Percentiles rank a stretch among this genome's conserved stretches.
These are phyloP conservation scores for Carallia brachiata DNA, from an alignment of 345 rosid genomes.

Conservation along the genomic window DNA sequence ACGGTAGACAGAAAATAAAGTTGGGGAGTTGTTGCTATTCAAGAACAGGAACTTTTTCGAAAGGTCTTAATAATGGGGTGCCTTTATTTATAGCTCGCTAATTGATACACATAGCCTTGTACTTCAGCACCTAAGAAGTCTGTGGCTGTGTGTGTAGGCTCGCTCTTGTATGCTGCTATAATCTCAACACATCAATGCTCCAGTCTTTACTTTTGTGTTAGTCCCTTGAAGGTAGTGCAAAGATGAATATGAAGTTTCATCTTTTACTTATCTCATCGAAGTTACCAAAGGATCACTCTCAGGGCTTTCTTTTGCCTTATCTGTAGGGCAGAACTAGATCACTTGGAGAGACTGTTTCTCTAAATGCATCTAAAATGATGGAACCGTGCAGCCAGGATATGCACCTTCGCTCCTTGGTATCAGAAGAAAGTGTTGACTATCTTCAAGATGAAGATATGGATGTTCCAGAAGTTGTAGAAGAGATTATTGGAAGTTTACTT, in stretches of 20 bases:
- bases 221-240: too few species aligned
- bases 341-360: conserved; percentile 61
- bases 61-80: too few species aligned
- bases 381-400: conserved; percentile 31
- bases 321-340: conserved; percentile 58
- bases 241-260: not conserved
- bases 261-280: not conserved
- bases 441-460: conserved; percentile 73
- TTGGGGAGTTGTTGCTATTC: not conserved
- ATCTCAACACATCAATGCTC: too few species aligned
- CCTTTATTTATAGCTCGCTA: too few species aligned
- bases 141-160: too few species aligned
- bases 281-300: not conserved
- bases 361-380: conserved; percentile 34
- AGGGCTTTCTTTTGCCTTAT: conserved; percentile 19
- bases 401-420: conserved; percentile 21
- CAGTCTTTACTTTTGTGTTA: too few species aligned
- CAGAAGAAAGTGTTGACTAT: conserved; percentile 36
- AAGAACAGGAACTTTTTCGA: not conserved
- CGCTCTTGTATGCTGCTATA: too few species aligned
- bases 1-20: not conserved
- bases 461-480: conserved; percentile 83
- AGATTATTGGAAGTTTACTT: conserved; percentile 84
- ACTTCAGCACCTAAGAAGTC: too few species aligned
- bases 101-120: too few species aligned